Evolutionary conservation across 2,329 filamentous ascomycete species (phyloP), one percentile per base, ranked within the genome.

Genomic region (Pyrenophora graminea): DNA sequence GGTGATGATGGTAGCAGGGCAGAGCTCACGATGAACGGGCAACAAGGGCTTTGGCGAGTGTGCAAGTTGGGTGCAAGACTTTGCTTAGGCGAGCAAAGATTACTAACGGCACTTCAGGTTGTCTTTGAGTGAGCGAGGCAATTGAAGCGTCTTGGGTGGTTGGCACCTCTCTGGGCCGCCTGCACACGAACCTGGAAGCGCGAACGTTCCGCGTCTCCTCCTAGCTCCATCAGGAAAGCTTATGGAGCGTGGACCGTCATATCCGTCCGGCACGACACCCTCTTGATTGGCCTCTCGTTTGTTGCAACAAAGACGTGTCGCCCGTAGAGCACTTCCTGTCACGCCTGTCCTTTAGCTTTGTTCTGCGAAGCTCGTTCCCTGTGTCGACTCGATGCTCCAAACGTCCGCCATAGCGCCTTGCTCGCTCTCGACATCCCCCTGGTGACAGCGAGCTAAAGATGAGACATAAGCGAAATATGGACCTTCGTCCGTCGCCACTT

Each of bases 161-260:
- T 58, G 52, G 55, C 48, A 30, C 46, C 39, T 49, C 40, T 48
- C 52, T 46, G 41, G 48, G 53, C 55, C 36, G 43, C 34, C 43
- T 45, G 43, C 33, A 45, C 43, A 43, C 45, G 45, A 42, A 46
- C 52, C 49, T 59, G 55, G 51, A 45, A 50, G 54, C 55, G 49
- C 55, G 60, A 56, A 51, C 51, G 58, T 55, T 54, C 56, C 54
- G 53, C 55, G 62, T 59, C 48, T 40, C 42, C 58, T 55, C 38
- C 56, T 63, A 60, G 48, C 60, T 51, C 13, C 32, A 55, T 58
- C 42, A 48, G 55, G 58, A 54, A 47, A 55, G 45, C 47, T 58
- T 44, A 54, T 55, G 39, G 43, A 48, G 51, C 18, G 47, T 51
- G 39, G 43, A 48, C 55, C 18, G 47, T 51, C 45, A 45, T 41